Evolutionary conservation across 805 yeast species (phyloP).

Genomic region (Barnettozyma salicaria): DNA sequence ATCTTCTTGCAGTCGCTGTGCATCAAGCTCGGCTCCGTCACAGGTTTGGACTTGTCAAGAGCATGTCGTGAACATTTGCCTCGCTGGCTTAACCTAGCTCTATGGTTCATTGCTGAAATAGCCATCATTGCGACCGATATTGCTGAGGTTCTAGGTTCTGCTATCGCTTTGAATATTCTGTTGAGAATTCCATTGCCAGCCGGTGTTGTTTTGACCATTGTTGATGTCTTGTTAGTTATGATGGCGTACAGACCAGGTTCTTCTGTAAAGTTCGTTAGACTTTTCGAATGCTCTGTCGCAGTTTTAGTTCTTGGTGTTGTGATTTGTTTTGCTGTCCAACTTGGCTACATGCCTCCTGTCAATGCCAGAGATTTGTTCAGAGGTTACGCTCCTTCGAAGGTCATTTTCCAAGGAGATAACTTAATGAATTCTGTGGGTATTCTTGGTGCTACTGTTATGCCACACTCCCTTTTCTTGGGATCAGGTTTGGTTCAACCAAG

Average conservation of each 20-base stretch:
- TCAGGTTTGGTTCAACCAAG: conserved; percentile 85
- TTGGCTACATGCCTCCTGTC: conserved; percentile 45
- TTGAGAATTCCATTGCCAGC: conserved; percentile 67
- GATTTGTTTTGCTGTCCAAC: conserved; percentile 69
- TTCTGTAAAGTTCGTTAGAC: conserved; percentile 60
- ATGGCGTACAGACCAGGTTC: conserved; percentile 78
- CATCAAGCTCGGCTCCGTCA: conserved; percentile 80
- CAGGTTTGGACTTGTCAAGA: conserved; percentile 84
- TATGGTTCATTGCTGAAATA: conserved; percentile 77
- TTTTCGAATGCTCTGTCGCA: conserved; percentile 73
- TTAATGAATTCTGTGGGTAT: conserved; percentile 73
- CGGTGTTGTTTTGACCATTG: conserved; percentile 73
- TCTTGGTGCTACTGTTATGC: conserved; percentile 93
- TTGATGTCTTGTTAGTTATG: conserved; percentile 76
- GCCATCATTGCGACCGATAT: conserved; percentile 90
- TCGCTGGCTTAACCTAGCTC: conserved; percentile 49
- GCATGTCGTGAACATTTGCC: conserved; percentile 74
- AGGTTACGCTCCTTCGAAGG: conserved; percentile 65
- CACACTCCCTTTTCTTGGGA: conserved; percentile 81
- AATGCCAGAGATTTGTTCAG: conserved; percentile 44
- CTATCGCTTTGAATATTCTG: conserved; percentile 74
- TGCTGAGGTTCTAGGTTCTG: conserved; percentile 93
- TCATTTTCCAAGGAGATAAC: conserved; percentile 52
- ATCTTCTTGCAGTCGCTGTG: conserved; percentile 77
- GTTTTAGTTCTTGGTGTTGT: conserved; percentile 68